These are phyloP conservation scores for Hymenotorrendiella dingleyae DNA, from an alignment of 2,329 filamentous ascomycete genomes.

Conservation along the genomic window DNA sequence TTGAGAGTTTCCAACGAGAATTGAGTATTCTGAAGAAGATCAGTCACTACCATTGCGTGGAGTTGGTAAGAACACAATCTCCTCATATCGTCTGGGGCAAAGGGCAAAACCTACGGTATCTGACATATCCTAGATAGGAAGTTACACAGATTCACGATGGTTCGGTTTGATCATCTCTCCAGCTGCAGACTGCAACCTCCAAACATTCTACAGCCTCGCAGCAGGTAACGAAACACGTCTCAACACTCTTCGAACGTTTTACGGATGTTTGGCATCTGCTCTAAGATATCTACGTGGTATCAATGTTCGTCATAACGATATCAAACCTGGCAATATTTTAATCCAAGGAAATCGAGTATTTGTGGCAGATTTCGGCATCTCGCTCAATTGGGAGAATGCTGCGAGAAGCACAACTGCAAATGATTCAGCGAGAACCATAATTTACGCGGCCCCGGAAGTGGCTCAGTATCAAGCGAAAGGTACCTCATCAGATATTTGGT, in stretches of 20 bases:
- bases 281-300: conserved; percentile 12
- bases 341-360: conserved; percentile 4
- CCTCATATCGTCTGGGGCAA: too few species aligned
- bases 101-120: too few species aligned
- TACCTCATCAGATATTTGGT: conserved; percentile 13
- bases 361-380: conserved; percentile 12
- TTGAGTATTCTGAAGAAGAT: conserved; percentile 19
- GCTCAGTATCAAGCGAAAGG: background rate
- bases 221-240: conserved; percentile 2
- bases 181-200: conserved; percentile 21
- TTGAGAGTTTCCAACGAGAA: conserved; percentile 16
- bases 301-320: conserved; percentile 8
- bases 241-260: conserved; percentile 22
- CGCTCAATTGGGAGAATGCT: background rate
- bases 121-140: too few species aligned
- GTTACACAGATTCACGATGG: conserved; percentile 20
- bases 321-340: conserved; percentile 12
- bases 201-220: conserved; percentile 2
- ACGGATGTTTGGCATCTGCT: conserved; percentile 21
- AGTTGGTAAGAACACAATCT: too few species aligned
- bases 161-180: conserved; percentile 21
- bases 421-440: background rate
- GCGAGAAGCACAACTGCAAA: conserved; percentile 10
- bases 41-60: conserved; percentile 17
- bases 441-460: conserved; percentile 13